Conservation (phyloP, 345 rosid genomes). For the Eucalyptus globulus region DNA sequence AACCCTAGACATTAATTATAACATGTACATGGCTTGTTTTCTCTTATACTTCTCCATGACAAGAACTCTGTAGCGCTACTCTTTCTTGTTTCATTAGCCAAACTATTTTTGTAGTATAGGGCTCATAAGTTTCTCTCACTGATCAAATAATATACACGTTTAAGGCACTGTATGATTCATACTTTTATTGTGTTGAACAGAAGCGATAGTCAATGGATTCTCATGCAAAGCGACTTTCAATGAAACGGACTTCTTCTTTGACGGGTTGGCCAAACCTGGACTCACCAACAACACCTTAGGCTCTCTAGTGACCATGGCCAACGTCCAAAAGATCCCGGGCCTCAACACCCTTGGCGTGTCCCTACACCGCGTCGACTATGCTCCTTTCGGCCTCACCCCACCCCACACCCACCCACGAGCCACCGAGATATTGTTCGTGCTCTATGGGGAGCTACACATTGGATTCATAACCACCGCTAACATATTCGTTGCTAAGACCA, state of each 20-base stretch:
- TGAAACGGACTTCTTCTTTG: slow-evolving; percentile 32
- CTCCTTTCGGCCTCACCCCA: too few relatives aligned
- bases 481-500: too few relatives aligned
- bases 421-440: too few relatives aligned
- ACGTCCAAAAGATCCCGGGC: slow-evolving; percentile 38
- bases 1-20: background rate
- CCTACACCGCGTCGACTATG: slow-evolving; percentile 9
- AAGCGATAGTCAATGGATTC: too few relatives aligned
- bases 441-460: too few relatives aligned
- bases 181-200: too few relatives aligned
- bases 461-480: too few relatives aligned
- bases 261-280: slow-evolving; percentile 26
- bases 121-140: too few relatives aligned
- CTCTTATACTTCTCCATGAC: background rate
- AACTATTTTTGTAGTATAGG: too few relatives aligned
- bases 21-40: background rate
- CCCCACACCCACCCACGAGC: too few relatives aligned
- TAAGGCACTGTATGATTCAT: too few relatives aligned
- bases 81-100: background rate
- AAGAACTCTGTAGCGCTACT: background rate
- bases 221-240: slow-evolving; percentile 19
- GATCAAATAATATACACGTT: too few relatives aligned
- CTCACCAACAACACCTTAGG: slow-evolving; percentile 37
- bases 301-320: slow-evolving; percentile 27
- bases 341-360: slow-evolving; percentile 47